Evolutionary conservation across 768 basidiomycete species (phyloP), one percentile per base, ranked within the genome.

Genomic region (Lentinus brumalis): DNA sequence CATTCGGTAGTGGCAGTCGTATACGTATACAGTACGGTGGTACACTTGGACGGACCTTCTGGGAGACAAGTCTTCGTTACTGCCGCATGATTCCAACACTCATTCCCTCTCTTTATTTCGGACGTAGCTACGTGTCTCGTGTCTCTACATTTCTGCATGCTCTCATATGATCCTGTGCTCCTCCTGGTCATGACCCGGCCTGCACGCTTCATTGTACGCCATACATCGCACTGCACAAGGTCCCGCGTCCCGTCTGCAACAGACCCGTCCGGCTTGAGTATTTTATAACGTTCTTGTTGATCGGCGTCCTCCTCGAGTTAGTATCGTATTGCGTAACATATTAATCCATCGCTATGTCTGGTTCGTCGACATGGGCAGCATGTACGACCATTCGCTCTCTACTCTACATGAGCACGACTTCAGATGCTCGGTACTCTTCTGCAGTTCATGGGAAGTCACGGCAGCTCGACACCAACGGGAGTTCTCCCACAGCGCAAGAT

Each of bases 41-140:
- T 56, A 51, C 30, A 56, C 50, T 52, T 53, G 18, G 60, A 61
- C 60, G 60, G 60, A 61, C 60, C 60, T 61, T 61, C 55, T 45
- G 38, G 60, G 60, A 61, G 21, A 56, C 26, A 40, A 56, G 60
- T 61, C 60, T 61, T 41, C 51, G 59, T 31, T 52, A 35, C 21
- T 30, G 46, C 46, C 21, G 21, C 46, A 4, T 26, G 21, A 49
- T 30, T 21, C 46, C 46, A 29, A 26, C 21, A 18, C 18, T 4
- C 46, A 38, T 38, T 50, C 18, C 60, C 47, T 21, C 9, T 45
- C n/a, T 45, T 45, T 45, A 15, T 45, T 45, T 21, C n/a, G n/a
- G n/a, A 16, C 16, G 44, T 45, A 16, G n/a, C 45, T 32, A 31
- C 42, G 31, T 55, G 47, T 32, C 35, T 56, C 55, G 60, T 56